phyloP scores from a whole-genome alignment of 2,329 filamentous ascomycete species.

The Xylariaceae sp. region DNA sequence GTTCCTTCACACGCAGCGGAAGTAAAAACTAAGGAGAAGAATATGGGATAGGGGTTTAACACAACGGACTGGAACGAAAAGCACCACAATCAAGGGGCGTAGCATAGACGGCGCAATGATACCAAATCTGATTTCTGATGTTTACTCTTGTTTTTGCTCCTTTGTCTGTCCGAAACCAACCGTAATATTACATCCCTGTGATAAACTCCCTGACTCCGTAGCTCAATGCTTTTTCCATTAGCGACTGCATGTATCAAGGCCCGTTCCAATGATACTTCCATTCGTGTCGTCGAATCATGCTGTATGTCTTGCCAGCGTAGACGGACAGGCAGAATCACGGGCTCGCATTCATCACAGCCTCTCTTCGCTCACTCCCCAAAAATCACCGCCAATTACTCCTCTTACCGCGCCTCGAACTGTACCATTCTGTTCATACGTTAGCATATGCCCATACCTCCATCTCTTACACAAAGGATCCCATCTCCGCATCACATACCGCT shows the following conservation, averaged over 20 bases:
- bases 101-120: slow-evolving; percentile 26
- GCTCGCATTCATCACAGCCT: not conserved
- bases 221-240: not conserved
- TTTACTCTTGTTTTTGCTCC: not conserved
- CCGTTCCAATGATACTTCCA: not conserved
- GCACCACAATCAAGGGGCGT: not conserved
- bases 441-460: not conserved
- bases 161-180: not conserved
- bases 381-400: not conserved
- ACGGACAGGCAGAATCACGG: not conserved
- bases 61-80: slow-evolving; percentile 5
- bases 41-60: not conserved
- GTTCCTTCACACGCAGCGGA: slow-evolving; percentile 46
- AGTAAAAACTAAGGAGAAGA: slow-evolving; percentile 9
- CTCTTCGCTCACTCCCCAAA: not conserved
- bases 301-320: not conserved
- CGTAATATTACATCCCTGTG: slow-evolving; percentile 3
- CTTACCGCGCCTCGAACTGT: slow-evolving; percentile 90
- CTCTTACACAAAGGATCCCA: not conserved
- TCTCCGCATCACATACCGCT: slow-evolving; percentile 59
- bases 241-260: not conserved
- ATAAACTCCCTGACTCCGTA: slow-evolving; percentile 22
- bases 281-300: not conserved
- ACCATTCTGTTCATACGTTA: slow-evolving; percentile 69
- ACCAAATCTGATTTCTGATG: slow-evolving; percentile 22